Conservation (phyloP, 768 basidiomycete species). For the Chalciporus sphaerocephalus region DNA sequence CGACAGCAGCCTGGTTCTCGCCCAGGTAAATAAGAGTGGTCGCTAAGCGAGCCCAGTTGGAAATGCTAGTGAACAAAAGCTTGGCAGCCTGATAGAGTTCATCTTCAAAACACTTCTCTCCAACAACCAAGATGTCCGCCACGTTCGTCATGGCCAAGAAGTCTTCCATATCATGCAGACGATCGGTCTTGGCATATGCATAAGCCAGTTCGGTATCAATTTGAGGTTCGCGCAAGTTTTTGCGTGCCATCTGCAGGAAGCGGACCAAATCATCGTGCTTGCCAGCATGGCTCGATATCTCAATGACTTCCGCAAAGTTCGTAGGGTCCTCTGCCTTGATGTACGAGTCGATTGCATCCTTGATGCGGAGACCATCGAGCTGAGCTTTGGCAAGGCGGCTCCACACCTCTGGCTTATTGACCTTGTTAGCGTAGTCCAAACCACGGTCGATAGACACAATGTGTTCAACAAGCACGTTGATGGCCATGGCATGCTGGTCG, state of each 20-base stretch:
- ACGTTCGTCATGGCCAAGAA: slow-evolving; percentile 98
- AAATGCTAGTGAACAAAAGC: slow-evolving; percentile 92
- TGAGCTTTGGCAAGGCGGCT: slow-evolving; percentile 97
- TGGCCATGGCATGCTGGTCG: slow-evolving; percentile 90
- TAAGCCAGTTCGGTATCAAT: slow-evolving; percentile 98
- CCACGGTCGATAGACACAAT: slow-evolving; percentile 97
- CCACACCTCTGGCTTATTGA: slow-evolving; percentile 97
- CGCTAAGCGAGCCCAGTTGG: slow-evolving; percentile 97
- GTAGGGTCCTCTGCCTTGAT: slow-evolving; percentile 95
- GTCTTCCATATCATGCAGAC: slow-evolving; percentile 99
- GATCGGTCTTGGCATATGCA: slow-evolving; percentile 96
- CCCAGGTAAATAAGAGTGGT: slow-evolving; percentile 98
- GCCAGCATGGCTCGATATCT: slow-evolving; percentile 91
- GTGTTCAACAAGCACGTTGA: slow-evolving; percentile 97
- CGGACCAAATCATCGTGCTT: slow-evolving; percentile 92
- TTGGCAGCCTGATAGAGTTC: slow-evolving; percentile 97
- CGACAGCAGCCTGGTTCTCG: slow-evolving; percentile 97
- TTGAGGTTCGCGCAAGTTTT: slow-evolving; percentile 91
- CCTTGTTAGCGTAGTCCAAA: slow-evolving; percentile 91
- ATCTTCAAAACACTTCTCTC: slow-evolving; percentile 99
- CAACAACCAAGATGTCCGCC: slow-evolving; percentile 92
- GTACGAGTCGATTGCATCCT: slow-evolving; percentile 97
- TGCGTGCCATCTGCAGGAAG: slow-evolving; percentile 98
- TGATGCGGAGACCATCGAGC: slow-evolving; percentile 95
- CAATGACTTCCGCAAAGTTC: slow-evolving; percentile 93